Conservation (phyloP, 345 rosid genomes). For the Combretum micranthum region DNA sequence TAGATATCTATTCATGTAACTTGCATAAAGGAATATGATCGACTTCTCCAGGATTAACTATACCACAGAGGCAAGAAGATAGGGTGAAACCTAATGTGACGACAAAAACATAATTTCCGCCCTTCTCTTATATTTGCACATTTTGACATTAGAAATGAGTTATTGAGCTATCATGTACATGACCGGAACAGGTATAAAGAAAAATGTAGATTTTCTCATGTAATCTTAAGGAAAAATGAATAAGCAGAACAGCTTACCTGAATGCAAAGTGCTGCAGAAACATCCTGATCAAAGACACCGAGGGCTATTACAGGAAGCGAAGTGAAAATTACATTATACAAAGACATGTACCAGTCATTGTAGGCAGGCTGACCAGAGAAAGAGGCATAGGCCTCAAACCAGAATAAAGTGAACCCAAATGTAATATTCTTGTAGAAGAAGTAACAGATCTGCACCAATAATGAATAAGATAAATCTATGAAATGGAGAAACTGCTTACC, state of each 20-base stretch:
- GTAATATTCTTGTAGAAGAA: slow-evolving; percentile 94
- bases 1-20: no score
- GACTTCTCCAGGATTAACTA: no score
- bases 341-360: slow-evolving; percentile 92
- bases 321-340: slow-evolving; percentile 93
- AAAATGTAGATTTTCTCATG: no score
- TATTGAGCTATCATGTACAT: no score
- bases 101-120: no score
- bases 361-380: slow-evolving; percentile 94
- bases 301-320: slow-evolving; percentile 95
- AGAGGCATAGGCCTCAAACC: slow-evolving; percentile 88
- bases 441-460: slow-evolving; percentile 72
- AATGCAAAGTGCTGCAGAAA: slow-evolving; percentile 81
- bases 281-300: slow-evolving; percentile 94
- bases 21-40: no score
- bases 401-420: slow-evolving; percentile 86
- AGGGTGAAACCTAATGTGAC: no score
- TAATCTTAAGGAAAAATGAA: no score
- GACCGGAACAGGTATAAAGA: no score
- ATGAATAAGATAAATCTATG: not conserved
- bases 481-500: not conserved
- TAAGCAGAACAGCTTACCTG: slow-evolving; percentile 36
- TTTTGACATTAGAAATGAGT: no score
- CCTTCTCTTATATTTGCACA: no score
- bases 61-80: no score